Evolutionary conservation across 2,329 filamentous ascomycete genomes (phyloP).

Genomic region (Alternaria rosae): DNA sequence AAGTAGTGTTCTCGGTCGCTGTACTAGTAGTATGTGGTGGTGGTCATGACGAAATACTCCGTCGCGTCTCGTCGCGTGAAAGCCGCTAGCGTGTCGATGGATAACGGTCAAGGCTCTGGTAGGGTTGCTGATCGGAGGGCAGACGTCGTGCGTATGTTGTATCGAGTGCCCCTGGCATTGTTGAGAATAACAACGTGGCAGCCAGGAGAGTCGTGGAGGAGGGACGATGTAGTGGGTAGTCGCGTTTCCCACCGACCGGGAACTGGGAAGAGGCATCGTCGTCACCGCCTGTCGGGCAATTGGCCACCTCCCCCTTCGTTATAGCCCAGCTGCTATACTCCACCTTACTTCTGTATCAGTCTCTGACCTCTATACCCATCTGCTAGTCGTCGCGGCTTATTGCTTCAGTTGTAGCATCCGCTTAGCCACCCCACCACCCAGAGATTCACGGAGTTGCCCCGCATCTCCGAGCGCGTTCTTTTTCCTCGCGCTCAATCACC

Average conservation of each 20-base stretch:
- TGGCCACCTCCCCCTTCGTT: background rate
- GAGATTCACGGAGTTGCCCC: slow-evolving; percentile 32
- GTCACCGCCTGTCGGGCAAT: background rate
- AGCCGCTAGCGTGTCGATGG: slow-evolving; percentile 4
- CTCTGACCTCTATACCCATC: background rate
- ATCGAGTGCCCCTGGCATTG: slow-evolving; percentile 4
- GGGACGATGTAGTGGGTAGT: background rate
- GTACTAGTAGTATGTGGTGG: background rate
- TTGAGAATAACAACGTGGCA: slow-evolving; percentile 13
- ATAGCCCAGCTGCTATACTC: background rate
- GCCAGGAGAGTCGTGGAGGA: background rate
- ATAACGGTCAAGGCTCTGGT: background rate
- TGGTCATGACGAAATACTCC: slow-evolving; percentile 4
- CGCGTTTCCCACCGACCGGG: slow-evolving; percentile 8
- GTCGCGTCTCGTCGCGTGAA: slow-evolving; percentile 20
- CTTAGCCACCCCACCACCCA: slow-evolving; percentile 18
- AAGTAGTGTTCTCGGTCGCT: too few relatives aligned
- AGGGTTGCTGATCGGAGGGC: background rate
- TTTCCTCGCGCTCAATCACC: slow-evolving; percentile 22
- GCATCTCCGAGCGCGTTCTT: slow-evolving; percentile 35
- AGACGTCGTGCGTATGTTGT: slow-evolving; percentile 10
- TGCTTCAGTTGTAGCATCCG: slow-evolving; percentile 5
- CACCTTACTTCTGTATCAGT: background rate
- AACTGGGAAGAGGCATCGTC: background rate
- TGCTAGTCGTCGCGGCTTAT: background rate